phyloP scores from a whole-genome alignment of 495 filamentous ascomycete genomes.

The Daldinia caldariorum region DNA sequence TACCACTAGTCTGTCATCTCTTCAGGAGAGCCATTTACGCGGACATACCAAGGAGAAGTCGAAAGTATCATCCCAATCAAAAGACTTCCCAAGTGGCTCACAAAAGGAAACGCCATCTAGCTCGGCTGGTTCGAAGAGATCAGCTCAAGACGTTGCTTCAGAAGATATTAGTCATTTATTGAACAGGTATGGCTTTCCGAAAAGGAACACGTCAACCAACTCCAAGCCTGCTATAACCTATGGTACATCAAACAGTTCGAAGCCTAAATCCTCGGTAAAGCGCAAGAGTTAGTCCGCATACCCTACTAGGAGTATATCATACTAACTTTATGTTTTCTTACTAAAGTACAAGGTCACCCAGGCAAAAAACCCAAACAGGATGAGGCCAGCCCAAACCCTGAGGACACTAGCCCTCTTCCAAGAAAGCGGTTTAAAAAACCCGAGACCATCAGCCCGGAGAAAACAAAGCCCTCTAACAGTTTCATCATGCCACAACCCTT shows the following conservation, averaged over 20 bases:
- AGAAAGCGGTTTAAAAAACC: conserved; percentile 15
- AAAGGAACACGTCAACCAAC: conserved; percentile 17
- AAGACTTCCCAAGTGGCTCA: background rate
- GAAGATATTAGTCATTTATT: conserved; percentile 19
- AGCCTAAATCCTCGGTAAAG: conserved; percentile 23
- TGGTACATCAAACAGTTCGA: background rate
- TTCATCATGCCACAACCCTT: conserved; percentile 19
- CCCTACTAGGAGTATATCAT: background rate
- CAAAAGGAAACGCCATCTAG: conserved; percentile 27
- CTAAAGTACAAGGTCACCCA: conserved; percentile 20
- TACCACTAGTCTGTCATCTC: conserved; percentile 2
- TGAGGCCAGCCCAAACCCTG: conserved; percentile 9
- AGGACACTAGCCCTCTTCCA: conserved; percentile 11
- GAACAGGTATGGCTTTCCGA: conserved; percentile 9
- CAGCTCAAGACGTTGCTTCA: conserved; percentile 24
- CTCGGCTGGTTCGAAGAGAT: conserved; percentile 44
- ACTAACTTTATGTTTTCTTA: conserved; percentile 12
- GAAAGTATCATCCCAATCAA: conserved; percentile 4
- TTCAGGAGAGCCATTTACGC: conserved; percentile 12
- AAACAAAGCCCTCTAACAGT: background rate
- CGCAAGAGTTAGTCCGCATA: conserved; percentile 8
- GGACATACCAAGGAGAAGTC: conserved; percentile 3
- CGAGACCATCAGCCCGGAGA: conserved; percentile 25
- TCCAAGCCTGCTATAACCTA: conserved; percentile 13
- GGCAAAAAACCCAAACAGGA: background rate